A percentile compares a stretch with the other conserved stretches of the same genome.
These are phyloP conservation scores for Citrus maxima DNA, from an alignment of 345 rosid species.

Conservation along the genomic window DNA sequence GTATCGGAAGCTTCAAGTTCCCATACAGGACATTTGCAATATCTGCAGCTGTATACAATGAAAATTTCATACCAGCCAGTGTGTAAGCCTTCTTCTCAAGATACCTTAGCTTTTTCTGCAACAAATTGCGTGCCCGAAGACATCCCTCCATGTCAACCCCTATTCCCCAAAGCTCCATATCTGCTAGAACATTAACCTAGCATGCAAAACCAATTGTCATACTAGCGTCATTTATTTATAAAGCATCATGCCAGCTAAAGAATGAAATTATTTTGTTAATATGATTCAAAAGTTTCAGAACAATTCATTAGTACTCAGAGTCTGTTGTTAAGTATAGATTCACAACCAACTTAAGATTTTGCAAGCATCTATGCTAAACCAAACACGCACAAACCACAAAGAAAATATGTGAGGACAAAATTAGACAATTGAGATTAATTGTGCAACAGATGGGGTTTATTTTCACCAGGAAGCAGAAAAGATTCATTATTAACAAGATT, in stretches of 20 bases:
- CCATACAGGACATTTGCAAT: slow-evolving; percentile 82
- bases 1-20: slow-evolving; percentile 81
- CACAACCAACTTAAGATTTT: background rate
- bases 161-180: slow-evolving; percentile 94
- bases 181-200: slow-evolving; percentile 89
- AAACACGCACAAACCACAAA: background rate
- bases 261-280: background rate
- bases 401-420: background rate
- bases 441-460: background rate
- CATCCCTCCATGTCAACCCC: slow-evolving; percentile 94
- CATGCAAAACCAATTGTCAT: slow-evolving; percentile 18
- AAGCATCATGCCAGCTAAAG: background rate
- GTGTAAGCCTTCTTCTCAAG: slow-evolving; percentile 85
- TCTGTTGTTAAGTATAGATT: background rate
- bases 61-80: slow-evolving; percentile 83
- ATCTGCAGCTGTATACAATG: slow-evolving; percentile 76
- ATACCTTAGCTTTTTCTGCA: slow-evolving; percentile 66
- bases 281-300: slow-evolving; percentile 1
- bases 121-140: slow-evolving; percentile 57
- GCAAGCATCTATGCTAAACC: slow-evolving; percentile 1
- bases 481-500: background rate
- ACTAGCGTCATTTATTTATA: slow-evolving; percentile 8
- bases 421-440: background rate
- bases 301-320: background rate
- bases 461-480: background rate